Evolutionary conservation across 2,329 filamentous ascomycete species (phyloP).

Genomic region (Rosellinia necatrix): DNA sequence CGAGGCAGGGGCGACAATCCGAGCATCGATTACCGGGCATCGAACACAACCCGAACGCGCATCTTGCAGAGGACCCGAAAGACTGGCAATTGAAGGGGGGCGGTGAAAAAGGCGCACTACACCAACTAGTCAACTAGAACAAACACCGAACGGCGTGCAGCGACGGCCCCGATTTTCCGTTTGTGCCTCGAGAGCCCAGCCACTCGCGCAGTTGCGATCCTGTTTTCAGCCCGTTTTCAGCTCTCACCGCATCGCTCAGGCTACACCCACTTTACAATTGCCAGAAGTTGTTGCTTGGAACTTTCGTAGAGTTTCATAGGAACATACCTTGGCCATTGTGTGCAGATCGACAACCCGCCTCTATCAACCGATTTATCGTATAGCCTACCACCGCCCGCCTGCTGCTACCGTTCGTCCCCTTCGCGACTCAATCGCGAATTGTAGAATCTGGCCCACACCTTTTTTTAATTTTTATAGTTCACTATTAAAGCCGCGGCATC

Average conservation of each 20-base stretch:
- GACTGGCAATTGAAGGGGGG: slow-evolving; percentile 15
- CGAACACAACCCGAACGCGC: slow-evolving; percentile 9
- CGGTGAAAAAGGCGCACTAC: slow-evolving; percentile 13
- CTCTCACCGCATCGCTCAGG: background rate
- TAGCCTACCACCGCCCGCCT: background rate
- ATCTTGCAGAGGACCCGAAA: background rate
- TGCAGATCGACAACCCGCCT: slow-evolving; percentile 1
- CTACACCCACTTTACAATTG: slow-evolving; percentile 4
- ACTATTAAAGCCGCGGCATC: slow-evolving; percentile 32
- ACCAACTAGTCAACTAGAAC: background rate
- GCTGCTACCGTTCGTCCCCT: slow-evolving; percentile 8
- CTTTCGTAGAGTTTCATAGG: background rate
- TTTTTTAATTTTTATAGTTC: slow-evolving; percentile 4
- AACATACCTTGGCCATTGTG: background rate
- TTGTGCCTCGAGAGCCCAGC: slow-evolving; percentile 7
- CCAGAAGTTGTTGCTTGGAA: background rate
- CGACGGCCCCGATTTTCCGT: slow-evolving; percentile 13
- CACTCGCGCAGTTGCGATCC: background rate
- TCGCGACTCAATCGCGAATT: slow-evolving; percentile 21
- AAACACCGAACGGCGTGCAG: slow-evolving; percentile 6
- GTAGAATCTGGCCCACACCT: slow-evolving; percentile 7
- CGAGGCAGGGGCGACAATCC: slow-evolving; percentile 5
- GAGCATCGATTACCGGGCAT: slow-evolving; percentile 10
- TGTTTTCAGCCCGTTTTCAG: slow-evolving; percentile 12
- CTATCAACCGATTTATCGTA: slow-evolving; percentile 10